Evolutionary conservation across 768 basidiomycete genomes (phyloP), one percentile per base, ranked within the genome.

Genomic region (Ramaria rubella): DNA sequence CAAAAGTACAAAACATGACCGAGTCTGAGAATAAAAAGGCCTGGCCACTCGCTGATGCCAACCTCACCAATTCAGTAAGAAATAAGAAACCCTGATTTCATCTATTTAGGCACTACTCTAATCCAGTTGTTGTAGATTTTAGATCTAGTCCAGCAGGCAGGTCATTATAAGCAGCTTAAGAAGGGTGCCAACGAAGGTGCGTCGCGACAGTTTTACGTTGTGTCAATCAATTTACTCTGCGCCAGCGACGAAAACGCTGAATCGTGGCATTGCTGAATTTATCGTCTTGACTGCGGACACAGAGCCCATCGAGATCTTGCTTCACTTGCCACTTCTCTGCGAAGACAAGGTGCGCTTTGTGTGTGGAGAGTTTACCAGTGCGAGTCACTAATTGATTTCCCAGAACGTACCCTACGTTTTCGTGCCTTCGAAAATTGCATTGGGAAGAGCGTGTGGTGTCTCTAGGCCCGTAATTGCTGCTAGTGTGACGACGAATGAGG

Each of bases 181-280:
- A 97, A 97, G 76, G 95, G 96, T 59, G 96, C 96, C 42, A 99
- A 99, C 73, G 96, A 99, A 82, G 90, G 91, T 90, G 49, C 33
- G 77, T 65, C 15, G 17, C n/a, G n/a, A 14, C 36, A 19, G 36
- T 17, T 27, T 51, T 30, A n/a, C n/a, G 2, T 15, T 26, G 26
- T 12, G 27, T 52, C 23, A 14, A 33, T 44, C 17, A 38, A 45
- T 49, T 33, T 23, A 29, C 58, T 57, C n/a, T 56, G 9, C 45
- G 27, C 14, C 65, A 93, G 94, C 94, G 44, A 99, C 96, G 62
- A 99, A 99, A 77, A 96, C 94, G 19, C 81, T 97, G 61, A 97
- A 97, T 72, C 90, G 95, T 66, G 95, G 95, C 76, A 90, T 95
- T 63, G 88, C 94, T 59, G 96, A 99, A 74, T 90, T 99, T 73